These are phyloP conservation scores for Echites panduratus DNA, from an alignment of 257 asterid genomes.

Conservation along the genomic window DNA sequence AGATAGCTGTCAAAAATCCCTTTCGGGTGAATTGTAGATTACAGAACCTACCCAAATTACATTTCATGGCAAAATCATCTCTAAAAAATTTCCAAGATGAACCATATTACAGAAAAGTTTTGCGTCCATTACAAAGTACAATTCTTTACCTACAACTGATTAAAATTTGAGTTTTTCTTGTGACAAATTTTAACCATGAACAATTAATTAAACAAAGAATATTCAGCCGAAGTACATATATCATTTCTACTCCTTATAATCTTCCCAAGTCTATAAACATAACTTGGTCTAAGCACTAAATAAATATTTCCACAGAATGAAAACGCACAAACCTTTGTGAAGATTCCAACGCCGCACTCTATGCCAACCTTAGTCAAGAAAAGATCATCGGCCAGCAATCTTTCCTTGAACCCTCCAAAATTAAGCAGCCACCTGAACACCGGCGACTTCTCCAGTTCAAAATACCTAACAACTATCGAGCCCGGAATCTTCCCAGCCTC, in stretches of 20 bases:
- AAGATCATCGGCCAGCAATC: constrained; percentile 90
- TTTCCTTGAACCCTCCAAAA: constrained; percentile 84
- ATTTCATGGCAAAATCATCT: not conserved
- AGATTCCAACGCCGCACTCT: constrained; percentile 93
- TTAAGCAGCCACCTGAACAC: constrained; percentile 60
- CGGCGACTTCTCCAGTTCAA: constrained; percentile 75
- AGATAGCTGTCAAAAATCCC: no score
- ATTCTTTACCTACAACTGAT: no score
- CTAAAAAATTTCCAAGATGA: no score
- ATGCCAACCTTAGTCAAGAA: constrained; percentile 95
- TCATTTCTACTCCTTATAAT: not conserved
- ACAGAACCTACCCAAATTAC: not conserved
- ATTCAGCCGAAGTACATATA: not conserved
- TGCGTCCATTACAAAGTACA: no score
- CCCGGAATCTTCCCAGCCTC: constrained; percentile 80
- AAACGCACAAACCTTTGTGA: constrained; percentile 56
- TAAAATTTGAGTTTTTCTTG: no score
- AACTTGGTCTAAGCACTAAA: not conserved
- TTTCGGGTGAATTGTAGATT: not conserved
- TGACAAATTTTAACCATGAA: not conserved
- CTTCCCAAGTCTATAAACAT: not conserved
- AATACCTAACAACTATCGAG: constrained; percentile 46
- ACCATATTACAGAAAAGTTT: no score
- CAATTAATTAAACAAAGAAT: not conserved
- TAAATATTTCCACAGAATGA: not conserved